Base-by-base conservation (phyloP, 177 flowering plant species). In the Vitis hybrid region DNA sequence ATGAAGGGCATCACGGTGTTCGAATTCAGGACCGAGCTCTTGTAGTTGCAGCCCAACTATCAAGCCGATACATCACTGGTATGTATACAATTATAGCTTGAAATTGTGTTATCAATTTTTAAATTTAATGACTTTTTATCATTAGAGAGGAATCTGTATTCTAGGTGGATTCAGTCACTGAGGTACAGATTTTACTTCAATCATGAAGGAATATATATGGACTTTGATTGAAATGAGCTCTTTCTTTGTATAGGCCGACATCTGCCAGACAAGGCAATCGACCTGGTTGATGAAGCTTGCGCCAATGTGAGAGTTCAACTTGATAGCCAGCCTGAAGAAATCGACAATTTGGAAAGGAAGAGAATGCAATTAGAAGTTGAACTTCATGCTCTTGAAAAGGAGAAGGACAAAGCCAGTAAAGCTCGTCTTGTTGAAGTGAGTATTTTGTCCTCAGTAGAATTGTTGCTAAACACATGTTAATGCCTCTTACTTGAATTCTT, bases 281-380 rank as follows among this genome's bases (percentile, higher is more conserved):
- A 95, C 74, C 74, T 95, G 64, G 95, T 95, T 46, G 99, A 95
- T 80, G 98, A 93, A 72, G 98, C 99, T 1, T 93, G 98, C 82
- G 99, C 99, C 17, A 93, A 95, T 84, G 97, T 93, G 24, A 83
- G 97, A 73, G 97, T 95, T 17, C 98, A 95, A 76, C 89, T 93
- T 27, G 97, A 93, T 73, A 93, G 97, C 71, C 97, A 91, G 75
- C 98, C 98, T 0, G 95, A 90, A 75, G 99, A 93, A 75, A 90
- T 95, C 62, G 98, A 93, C 76, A 91, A 83, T 54, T 87, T 95
- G 6, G 97, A 93, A 62, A 87, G 99, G 74, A 91, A 83, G 83
- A 84, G 94, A 65, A 87, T 90, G 56, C 98, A 95, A 61, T 76
- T 95, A 46, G 99, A 95, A 68, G 81, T 93, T 61, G 99, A 95